Percentiles rank a stretch among this genome's conserved stretches.
Evolutionary conservation across 2,329 filamentous ascomycete genomes (phyloP).

Genomic region (Arthrobotrys sinensis): DNA sequence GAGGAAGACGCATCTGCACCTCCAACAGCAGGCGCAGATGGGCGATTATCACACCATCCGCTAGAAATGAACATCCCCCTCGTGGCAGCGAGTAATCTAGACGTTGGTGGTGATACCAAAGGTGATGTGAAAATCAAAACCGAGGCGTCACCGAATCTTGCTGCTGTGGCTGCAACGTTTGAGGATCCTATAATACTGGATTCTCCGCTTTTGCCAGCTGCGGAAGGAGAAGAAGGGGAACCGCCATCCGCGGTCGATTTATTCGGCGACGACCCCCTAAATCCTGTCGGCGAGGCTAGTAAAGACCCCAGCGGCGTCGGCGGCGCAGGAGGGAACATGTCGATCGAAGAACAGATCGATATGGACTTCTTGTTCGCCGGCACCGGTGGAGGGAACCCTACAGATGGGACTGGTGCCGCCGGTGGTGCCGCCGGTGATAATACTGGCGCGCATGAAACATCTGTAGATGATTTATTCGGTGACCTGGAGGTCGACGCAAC

Average conservation of each 20-base stretch:
- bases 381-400: no score
- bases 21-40: neutral
- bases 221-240: conserved; percentile 19
- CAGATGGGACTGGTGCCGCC: neutral
- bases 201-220: conserved; percentile 43
- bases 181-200: conserved; percentile 53
- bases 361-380: conserved; percentile 55
- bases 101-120: neutral
- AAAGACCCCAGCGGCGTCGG: conserved; percentile 5
- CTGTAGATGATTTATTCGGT: conserved; percentile 44
- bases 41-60: neutral
- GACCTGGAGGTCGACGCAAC: conserved; percentile 39
- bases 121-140: conserved; percentile 24
- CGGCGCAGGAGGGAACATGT: conserved; percentile 24
- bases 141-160: conserved; percentile 14
- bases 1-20: conserved; percentile 30
- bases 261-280: conserved; percentile 51
- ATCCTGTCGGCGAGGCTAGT: conserved; percentile 25
- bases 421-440: conserved; percentile 7
- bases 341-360: conserved; percentile 55
- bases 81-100: conserved; percentile 38
- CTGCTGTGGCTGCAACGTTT: conserved; percentile 36
- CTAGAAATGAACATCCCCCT: conserved; percentile 55
- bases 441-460: conserved; percentile 5
- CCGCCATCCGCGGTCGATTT: conserved; percentile 37